These are phyloP conservation scores for Phlebiopsis flavidoalba DNA, from an alignment of 768 basidiomycete genomes.

Conservation along the genomic window DNA sequence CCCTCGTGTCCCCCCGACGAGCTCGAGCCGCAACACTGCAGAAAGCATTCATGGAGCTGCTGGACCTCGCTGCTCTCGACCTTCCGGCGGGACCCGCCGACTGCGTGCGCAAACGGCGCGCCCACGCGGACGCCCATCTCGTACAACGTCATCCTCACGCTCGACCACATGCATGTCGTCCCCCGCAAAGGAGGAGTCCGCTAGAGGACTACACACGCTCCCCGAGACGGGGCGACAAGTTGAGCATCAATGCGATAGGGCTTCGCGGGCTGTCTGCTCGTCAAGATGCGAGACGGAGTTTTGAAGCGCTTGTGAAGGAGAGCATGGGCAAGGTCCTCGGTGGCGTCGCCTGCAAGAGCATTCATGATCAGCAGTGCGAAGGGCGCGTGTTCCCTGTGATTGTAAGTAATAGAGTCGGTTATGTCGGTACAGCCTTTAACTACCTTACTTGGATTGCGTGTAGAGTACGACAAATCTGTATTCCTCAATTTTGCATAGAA, in stretches of 20 bases:
- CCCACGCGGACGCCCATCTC: slow-evolving; percentile 29
- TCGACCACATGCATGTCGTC: slow-evolving; percentile 81
- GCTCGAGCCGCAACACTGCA: slow-evolving; percentile 50
- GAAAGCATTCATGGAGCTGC: slow-evolving; percentile 60
- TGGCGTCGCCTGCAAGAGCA: slow-evolving; percentile 59
- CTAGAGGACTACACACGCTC: too few relatives aligned
- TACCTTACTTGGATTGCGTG: too few relatives aligned
- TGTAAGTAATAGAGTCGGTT: not conserved
- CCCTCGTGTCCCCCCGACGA: slow-evolving; percentile 32
- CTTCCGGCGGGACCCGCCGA: slow-evolving; percentile 56
- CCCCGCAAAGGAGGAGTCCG: slow-evolving; percentile 68
- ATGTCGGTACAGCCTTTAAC: too few relatives aligned
- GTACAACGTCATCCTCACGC: slow-evolving; percentile 79
- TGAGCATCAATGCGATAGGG: slow-evolving; percentile 83
- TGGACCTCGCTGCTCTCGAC: slow-evolving; percentile 76
- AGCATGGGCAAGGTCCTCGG: slow-evolving; percentile 58
- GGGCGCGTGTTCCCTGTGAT: not conserved
- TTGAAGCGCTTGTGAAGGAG: slow-evolving; percentile 62
- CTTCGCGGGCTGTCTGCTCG: slow-evolving; percentile 80
- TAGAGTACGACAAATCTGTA: too few relatives aligned
- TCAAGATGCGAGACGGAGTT: slow-evolving; percentile 43
- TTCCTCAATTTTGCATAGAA: too few relatives aligned
- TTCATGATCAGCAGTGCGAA: slow-evolving; percentile 53
- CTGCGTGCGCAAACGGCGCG: not conserved
- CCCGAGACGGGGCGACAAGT: slow-evolving; percentile 44